These are phyloP conservation scores for Ascoidea asiatica DNA, from an alignment of 805 yeast genomes.

Conservation along the genomic window DNA sequence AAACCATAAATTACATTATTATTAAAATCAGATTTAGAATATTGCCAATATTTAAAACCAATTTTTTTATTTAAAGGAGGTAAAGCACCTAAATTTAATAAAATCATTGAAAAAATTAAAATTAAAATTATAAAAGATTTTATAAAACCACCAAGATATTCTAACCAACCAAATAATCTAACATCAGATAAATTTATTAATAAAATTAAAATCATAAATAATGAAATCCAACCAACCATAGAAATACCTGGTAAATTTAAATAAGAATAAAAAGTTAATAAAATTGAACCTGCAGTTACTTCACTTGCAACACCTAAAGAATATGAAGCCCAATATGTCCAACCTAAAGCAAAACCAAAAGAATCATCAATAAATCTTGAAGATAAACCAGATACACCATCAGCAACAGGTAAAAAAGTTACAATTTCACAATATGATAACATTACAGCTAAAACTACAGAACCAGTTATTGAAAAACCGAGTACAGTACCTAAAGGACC, in stretches of 20 bases:
- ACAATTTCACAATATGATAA: constrained; percentile 72
- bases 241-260: constrained; percentile 34
- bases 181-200: constrained; percentile 53
- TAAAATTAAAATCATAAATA: constrained; percentile 34
- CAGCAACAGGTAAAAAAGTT: constrained; percentile 63
- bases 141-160: constrained; percentile 44
- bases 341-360: constrained; percentile 60
- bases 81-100: constrained; percentile 46
- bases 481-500: constrained; percentile 68
- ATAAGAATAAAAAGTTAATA: constrained; percentile 52
- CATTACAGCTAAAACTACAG: constrained; percentile 55
- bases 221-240: constrained; percentile 54
- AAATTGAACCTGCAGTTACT: constrained; percentile 64
- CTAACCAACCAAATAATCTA: constrained; percentile 60
- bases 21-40: constrained; percentile 32
- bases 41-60: constrained; percentile 63
- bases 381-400: constrained; percentile 63
- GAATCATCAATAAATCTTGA: constrained; percentile 68
- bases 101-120: constrained; percentile 49
- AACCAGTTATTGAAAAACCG: constrained; percentile 52
- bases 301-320: constrained; percentile 66
- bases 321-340: constrained; percentile 63
- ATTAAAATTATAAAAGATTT: constrained; percentile 42
- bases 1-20: constrained; percentile 47
- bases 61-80: constrained; percentile 26